Evolutionary conservation across 805 yeast species (phyloP).

Genomic region (Kazachstania psychrophila): DNA sequence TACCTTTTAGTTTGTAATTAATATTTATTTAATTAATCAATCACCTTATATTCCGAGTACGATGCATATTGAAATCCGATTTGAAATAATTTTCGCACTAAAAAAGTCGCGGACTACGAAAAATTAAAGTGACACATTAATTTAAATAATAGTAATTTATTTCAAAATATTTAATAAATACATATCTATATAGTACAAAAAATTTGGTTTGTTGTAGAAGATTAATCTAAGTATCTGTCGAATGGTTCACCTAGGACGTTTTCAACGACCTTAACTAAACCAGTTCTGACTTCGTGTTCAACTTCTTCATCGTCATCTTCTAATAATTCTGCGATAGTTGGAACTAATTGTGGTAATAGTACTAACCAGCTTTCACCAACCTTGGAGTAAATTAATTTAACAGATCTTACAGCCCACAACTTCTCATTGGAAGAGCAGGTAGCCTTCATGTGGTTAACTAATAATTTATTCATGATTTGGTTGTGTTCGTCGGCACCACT

Average conservation of each 20-base stretch:
- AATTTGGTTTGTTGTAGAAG: no score
- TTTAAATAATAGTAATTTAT: no score
- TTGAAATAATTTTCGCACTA: no score
- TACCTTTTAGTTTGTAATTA: no score
- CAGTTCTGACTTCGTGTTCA: conserved; percentile 82
- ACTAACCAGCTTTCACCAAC: conserved; percentile 93
- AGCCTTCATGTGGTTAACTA: conserved; percentile 61
- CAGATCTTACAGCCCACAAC: conserved; percentile 69
- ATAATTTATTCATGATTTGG: conserved; percentile 56
- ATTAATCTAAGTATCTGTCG: conserved; percentile 58
- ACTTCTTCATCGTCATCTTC: conserved; percentile 95
- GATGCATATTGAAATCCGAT: no score
- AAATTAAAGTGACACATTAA: no score
- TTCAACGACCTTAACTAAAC: conserved; percentile 85
- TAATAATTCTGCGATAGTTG: conserved; percentile 85
- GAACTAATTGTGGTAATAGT: conserved; percentile 87
- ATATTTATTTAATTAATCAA: no score
- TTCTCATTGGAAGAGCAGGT: conserved; percentile 49
- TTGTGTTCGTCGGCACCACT: conserved; percentile 65
- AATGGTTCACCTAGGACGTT: conserved; percentile 90
- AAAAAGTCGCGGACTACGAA: no score
- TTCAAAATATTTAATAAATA: no score
- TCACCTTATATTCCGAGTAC: no score
- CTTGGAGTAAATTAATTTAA: conserved; percentile 76
- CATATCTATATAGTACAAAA: no score